Conservation (phyloP, 2,329 filamentous ascomycete species). For the Onygena corvina region DNA sequence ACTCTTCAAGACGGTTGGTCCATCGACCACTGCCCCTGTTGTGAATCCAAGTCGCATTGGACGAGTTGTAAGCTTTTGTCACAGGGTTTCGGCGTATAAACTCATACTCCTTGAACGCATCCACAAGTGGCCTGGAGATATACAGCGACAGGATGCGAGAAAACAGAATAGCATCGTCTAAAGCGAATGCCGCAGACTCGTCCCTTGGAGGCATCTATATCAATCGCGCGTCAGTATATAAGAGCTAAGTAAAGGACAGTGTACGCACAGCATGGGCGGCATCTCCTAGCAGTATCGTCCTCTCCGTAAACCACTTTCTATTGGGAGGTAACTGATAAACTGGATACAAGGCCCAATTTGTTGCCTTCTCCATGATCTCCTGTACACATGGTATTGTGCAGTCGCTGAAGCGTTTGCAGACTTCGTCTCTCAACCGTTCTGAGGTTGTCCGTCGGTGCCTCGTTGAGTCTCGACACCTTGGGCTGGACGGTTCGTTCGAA, state of each 20-base stretch:
- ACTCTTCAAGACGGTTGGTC: constrained; percentile 29
- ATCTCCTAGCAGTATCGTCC: constrained; percentile 35
- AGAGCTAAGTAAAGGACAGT: not conserved
- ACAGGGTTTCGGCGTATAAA: constrained; percentile 28
- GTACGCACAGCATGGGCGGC: constrained; percentile 36
- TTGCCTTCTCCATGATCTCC: constrained; percentile 26
- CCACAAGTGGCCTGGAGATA: constrained; percentile 22
- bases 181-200: constrained; percentile 35
- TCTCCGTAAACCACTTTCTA: constrained; percentile 31
- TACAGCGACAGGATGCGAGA: constrained; percentile 29
- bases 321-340: constrained; percentile 32
- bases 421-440: constrained; percentile 25
- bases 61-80: constrained; percentile 30
- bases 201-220: constrained; percentile 37
- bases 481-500: constrained; percentile 15
- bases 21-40: constrained; percentile 30
- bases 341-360: constrained; percentile 35
- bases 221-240: not conserved
- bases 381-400: constrained; percentile 28
- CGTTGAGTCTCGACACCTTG: constrained; percentile 16
- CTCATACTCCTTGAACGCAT: constrained; percentile 31
- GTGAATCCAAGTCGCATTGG: constrained; percentile 30
- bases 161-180: constrained; percentile 37
- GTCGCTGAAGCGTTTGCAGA: constrained; percentile 27
- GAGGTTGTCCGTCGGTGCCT: constrained; percentile 26